Evolutionary conservation across 1,284 basidiomycete genomes (phyloP), one percentile per base, ranked within the genome.

Genomic region (Tausonia pullulans): DNA sequence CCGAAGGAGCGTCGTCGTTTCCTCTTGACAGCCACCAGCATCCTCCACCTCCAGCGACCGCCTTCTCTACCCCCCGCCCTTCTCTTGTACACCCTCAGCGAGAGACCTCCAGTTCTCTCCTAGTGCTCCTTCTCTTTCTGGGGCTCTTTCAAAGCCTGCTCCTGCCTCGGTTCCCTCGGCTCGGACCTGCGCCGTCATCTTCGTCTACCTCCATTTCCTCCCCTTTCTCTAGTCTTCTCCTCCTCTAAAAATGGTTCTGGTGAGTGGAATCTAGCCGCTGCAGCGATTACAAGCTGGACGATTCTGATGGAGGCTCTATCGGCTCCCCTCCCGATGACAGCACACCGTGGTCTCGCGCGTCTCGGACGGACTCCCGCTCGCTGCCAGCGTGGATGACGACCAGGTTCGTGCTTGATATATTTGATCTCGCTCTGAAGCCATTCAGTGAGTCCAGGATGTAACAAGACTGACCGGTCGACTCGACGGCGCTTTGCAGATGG

Each of bases 381-480:
- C 93, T 9, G 93, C 93, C 1, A 93, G 88, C 68, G 93, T 96
- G 13, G 93, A 97, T 73, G 93, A 97, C 73, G 93, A 96, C 74
- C 85, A 89, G 80, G 92, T 92, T 65, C 71, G 81, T 70, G 9
- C 43, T 41, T 27, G 41, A 49, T 46, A 13, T 50, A 44, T 5
- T 53, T 72, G 14, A 65, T 60, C 4, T 67, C 69, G 14, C 27
- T 2, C 14, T 48, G 58, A 56, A 54, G 39, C 59, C 11, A 8
- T 10, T 8, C n/a, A 39, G 4, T 49, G 44, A 16, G 13, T 48
- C 39, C 40, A 10, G 44, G 65, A 66, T 39, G 55, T 58, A 54
- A 62, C 43, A 53, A 48, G 14, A 45, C 45, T 41, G 46, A 48
- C 46, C 0, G 27, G 6, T 57, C 62, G 44, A 44, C 53, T 45